Base-by-base conservation (phyloP, 768 basidiomycete genomes). In the Plicaturopsis crispa region DNA sequence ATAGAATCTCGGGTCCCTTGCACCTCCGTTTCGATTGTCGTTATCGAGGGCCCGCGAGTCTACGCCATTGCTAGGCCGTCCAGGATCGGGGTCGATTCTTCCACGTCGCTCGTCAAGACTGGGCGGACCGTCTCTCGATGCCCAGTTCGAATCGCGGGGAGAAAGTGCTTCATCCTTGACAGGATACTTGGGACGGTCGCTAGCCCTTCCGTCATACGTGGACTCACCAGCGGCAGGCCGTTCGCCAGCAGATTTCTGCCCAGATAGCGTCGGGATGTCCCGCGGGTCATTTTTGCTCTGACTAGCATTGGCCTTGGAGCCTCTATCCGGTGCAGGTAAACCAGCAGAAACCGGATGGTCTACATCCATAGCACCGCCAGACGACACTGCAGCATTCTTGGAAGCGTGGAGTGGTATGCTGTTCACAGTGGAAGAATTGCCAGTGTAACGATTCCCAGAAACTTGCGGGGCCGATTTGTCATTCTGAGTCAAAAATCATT, bases 1-100 rank as follows among this genome's bases (percentile, higher is more conserved):
- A 48, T 52, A 46, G 42, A 41, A 44, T 39, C 52, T 59, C 40
- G 49, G 54, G 38, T 61, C 62, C 24, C 62, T 51, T 36, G 53
- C 31, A 26, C 39, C 30, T 36, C 50, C 48, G 31, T 43, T 24
- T 32, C 43, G 48, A 40, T 42, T 12, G 19, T 51, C 46, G 32
- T 48, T 37, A 21, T 39, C 51, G 14, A 48, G 44, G 11, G 34
- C 44, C 24, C 45, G 41, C 26, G 10, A 26, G 28, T 56, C 54
- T 28, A 33, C 14, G 21, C 21, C 16, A 35, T 39, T 16, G 22
- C 38, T 32, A 20, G 36, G 13, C 35, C 40, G 46, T 28, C 13
- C 21, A 11, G 42, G 38, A 30, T 57, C 57, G 37, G 38, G 31
- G 22, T 63, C 60, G 31, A 46, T 48, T 35, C 32, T 48, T 20